Evolutionary conservation across 768 basidiomycete species (phyloP).

Genomic region (Cyclocybe cylindracea): DNA sequence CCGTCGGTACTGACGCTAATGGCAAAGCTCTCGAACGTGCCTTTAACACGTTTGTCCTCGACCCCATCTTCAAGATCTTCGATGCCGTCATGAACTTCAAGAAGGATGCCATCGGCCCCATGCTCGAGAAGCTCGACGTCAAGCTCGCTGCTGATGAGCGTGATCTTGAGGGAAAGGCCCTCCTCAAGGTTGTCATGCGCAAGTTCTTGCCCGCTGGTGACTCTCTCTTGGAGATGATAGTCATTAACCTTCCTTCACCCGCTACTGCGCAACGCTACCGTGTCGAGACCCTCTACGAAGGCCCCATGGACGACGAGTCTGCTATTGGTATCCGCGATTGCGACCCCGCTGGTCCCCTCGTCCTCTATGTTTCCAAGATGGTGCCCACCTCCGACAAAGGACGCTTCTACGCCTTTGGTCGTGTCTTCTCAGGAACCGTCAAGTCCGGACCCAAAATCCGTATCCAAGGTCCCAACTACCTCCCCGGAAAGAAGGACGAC

Average conservation of each 20-base stretch:
- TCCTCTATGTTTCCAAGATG: constrained; percentile 99
- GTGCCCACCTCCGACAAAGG: constrained; percentile 99
- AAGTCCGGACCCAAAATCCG: constrained; percentile 97
- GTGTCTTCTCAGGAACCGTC: constrained; percentile 99
- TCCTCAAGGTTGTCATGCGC: constrained; percentile 98
- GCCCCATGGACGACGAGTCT: constrained; percentile 99
- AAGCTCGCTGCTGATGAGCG: constrained; percentile 86
- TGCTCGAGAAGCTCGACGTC: constrained; percentile 96
- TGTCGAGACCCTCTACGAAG: constrained; percentile 99
- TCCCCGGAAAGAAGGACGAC: constrained; percentile 99
- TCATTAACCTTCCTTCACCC: constrained; percentile 98
- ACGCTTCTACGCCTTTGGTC: constrained; percentile 99
- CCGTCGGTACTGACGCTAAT: constrained; percentile 69
- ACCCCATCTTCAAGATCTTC: constrained; percentile 99
- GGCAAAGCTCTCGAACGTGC: constrained; percentile 96
- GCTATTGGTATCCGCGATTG: constrained; percentile 98
- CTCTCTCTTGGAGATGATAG: constrained; percentile 99
- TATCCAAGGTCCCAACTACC: constrained; percentile 98
- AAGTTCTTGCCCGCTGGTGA: constrained; percentile 99
- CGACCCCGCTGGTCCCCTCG: constrained; percentile 93
- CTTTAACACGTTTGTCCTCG: constrained; percentile 97
- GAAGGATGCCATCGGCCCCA: constrained; percentile 79
- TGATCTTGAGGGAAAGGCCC: constrained; percentile 91
- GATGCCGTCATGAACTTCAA: constrained; percentile 99
- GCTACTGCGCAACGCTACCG: constrained; percentile 97